Conservation (phyloP, 139 green algal species). For the Micractinium sp. region DNA sequence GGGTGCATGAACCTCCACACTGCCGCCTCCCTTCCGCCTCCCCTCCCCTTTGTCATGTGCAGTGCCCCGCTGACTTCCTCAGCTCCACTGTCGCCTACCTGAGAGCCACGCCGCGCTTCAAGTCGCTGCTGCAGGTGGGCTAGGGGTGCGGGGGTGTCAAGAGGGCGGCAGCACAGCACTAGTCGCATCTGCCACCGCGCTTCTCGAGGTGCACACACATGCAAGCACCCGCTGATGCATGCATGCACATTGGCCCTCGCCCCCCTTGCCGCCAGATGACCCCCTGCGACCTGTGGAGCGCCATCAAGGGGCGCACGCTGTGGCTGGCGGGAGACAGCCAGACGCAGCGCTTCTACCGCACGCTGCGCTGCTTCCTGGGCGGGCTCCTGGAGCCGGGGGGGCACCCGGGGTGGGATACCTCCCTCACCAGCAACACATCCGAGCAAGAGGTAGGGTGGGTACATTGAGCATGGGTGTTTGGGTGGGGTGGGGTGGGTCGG, state of each 20-base stretch:
- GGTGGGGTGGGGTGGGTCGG: too few species aligned
- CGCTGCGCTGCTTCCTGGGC: slow-evolving; percentile 8
- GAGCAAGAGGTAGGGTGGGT: not conserved
- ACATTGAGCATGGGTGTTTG: too few species aligned
- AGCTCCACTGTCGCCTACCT: not conserved
- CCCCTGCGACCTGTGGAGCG: slow-evolving; percentile 4
- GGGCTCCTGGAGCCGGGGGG: not conserved
- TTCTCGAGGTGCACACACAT: too few species aligned
- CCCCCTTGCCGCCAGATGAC: not conserved
- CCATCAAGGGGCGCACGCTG: not conserved
- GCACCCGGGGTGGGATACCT: not conserved
- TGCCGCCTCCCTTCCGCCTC: too few species aligned
- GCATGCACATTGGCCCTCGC: too few species aligned
- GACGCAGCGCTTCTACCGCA: not conserved
- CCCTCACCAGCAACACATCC: not conserved
- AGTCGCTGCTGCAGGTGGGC: not conserved
- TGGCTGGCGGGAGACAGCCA: slow-evolving; percentile 24
- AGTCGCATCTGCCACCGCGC: too few species aligned
- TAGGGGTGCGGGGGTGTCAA: too few species aligned
- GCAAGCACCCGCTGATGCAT: too few species aligned
- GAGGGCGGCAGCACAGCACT: too few species aligned
- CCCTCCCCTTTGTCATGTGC: not conserved
- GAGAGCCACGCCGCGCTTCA: not conserved
- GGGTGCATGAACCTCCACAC: too few species aligned
- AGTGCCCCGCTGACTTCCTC: not conserved